Evolutionary conservation across 2,329 filamentous ascomycete genomes (phyloP).

Genomic region (Clarireedia homoeocarpa): DNA sequence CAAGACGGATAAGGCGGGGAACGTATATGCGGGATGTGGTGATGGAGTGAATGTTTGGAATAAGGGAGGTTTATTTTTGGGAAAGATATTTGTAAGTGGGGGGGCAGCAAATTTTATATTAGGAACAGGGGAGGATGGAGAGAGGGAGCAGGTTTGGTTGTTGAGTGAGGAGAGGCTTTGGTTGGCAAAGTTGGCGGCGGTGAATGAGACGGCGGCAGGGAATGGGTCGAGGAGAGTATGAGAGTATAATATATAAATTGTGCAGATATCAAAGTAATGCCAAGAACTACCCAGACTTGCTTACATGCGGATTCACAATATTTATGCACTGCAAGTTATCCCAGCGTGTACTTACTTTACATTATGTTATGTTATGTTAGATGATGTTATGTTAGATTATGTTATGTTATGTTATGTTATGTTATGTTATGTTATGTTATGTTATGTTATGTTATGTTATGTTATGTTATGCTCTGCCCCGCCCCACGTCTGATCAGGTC

Average conservation of each 20-base stretch:
- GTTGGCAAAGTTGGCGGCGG: conserved; percentile 6
- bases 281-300: too few species aligned
- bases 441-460: too few species aligned
- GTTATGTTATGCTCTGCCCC: too few species aligned
- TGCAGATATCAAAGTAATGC: neutral
- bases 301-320: too few species aligned
- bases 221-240: neutral
- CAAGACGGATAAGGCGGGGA: conserved; percentile 42
- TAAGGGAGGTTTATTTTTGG: conserved; percentile 39
- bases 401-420: too few species aligned
- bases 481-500: too few species aligned
- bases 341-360: too few species aligned
- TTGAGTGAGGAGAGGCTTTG: conserved; percentile 17
- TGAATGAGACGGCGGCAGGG: neutral
- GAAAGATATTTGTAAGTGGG: conserved; percentile 41
- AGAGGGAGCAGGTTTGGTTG: conserved; percentile 13
- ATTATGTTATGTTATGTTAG: too few species aligned
- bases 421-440: too few species aligned
- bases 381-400: too few species aligned
- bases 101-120: conserved; percentile 15
- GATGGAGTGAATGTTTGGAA: conserved; percentile 49
- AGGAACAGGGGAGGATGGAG: neutral
- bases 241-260: neutral
- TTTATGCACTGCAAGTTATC: too few species aligned
- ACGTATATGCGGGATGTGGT: conserved; percentile 45